Base-by-base conservation (phyloP, 208 protist species). In the Angomonas deanei region DNA sequence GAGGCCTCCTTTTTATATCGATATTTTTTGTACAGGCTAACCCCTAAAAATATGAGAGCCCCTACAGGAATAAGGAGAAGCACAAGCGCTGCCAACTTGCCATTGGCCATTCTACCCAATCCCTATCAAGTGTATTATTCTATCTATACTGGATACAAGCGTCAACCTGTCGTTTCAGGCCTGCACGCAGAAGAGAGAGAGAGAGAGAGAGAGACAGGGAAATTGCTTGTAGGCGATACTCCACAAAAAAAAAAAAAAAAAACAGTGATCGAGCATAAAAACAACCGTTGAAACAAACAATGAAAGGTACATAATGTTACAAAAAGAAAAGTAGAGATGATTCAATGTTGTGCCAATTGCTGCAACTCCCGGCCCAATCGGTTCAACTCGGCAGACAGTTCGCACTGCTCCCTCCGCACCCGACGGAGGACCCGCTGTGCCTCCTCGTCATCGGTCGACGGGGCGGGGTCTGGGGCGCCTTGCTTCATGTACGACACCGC, bases 31-130 rank as follows among this genome's bases (percentile, higher is more conserved):
- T 42, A 78, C 26, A 76, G 31, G 1, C 78, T 66, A 47, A 73
- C 57, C 8, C 53, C 39, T 8, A 81, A 11, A 31, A 78, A 70
- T n/a, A 62, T 26, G 30, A 68, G 57, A 15, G 58, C 55, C 0
- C 64, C 67, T 1, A 70, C 42, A 6, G 76, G 78, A 32, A 86
- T 71, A 21, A 84, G 28, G 0, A 92, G 66, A 1, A 87, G 62
- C 5, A 88, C 31, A 5, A 92, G 72, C 1, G 70, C 74, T 0
- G 70, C 55, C 0, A 75, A 38, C 32, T 62, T 50, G 36, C 53
- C 46, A 52, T 64, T 63, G 55, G 28, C 46, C 1, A 15, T 42
- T n/a, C 15, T 42, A n/a, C n/a, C n/a, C n/a, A n/a, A n/a, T n/a
- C n/a, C n/a, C n/a, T n/a, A n/a, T n/a, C n/a, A n/a, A n/a, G n/a